phyloP scores from a whole-genome alignment of 1,284 basidiomycete species.

The Microbotryum saponariae region DNA sequence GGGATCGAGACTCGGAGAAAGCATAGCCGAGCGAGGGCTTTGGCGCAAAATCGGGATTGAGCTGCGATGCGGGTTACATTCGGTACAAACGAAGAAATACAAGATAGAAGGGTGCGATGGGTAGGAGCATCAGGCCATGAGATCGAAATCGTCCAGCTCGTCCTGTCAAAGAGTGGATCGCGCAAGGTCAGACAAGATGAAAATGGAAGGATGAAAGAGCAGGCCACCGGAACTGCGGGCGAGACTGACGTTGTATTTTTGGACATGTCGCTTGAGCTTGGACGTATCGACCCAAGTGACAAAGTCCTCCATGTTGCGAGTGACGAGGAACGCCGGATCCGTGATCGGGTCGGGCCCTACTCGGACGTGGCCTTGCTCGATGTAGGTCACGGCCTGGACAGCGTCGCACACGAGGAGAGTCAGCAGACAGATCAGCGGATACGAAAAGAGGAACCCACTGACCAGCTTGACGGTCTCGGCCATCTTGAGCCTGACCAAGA shows the following conservation, averaged over 20 bases:
- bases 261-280: slow-evolving; percentile 90
- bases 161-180: slow-evolving; percentile 11
- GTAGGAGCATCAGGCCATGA: slow-evolving; percentile 14
- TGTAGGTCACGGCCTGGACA: slow-evolving; percentile 80
- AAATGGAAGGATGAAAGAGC: not conserved
- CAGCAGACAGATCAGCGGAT: slow-evolving; percentile 14
- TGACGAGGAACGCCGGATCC: slow-evolving; percentile 94
- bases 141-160: slow-evolving; percentile 33
- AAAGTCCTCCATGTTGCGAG: slow-evolving; percentile 96
- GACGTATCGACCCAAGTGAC: slow-evolving; percentile 99
- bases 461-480: slow-evolving; percentile 90
- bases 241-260: slow-evolving; percentile 73
- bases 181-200: not conserved
- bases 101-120: not conserved
- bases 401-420: slow-evolving; percentile 1
- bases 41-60: not conserved
- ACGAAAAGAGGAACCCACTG: slow-evolving; percentile 40
- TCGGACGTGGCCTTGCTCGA: slow-evolving; percentile 96
- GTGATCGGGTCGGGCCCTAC: slow-evolving; percentile 94
- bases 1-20: not conserved
- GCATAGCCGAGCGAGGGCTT: not conserved
- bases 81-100: not conserved
- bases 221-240: not conserved
- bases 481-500: slow-evolving; percentile 91
- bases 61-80: too few species aligned